phyloP scores from a whole-genome alignment of 1,139 yeast species.

The Saccharomyces hybrid region DNA sequence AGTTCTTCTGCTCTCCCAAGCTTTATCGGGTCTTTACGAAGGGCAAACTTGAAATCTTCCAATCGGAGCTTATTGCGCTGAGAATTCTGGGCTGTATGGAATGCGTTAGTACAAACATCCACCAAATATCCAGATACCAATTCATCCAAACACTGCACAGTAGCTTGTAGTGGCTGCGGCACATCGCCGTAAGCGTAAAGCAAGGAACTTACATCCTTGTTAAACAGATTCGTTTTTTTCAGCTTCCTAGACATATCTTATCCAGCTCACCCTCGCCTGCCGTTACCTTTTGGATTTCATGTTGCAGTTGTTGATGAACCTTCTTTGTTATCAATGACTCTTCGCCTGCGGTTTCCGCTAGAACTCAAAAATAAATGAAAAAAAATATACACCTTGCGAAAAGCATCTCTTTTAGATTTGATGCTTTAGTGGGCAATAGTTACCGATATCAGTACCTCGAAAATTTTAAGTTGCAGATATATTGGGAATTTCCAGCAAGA shows the following conservation, averaged over 20 bases:
- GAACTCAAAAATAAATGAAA: neutral
- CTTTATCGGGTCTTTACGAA: constrained; percentile 75
- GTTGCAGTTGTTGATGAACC: neutral
- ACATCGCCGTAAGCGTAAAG: constrained; percentile 86
- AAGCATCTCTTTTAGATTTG: neutral
- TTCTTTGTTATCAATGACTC: neutral
- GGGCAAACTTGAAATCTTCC: constrained; percentile 81
- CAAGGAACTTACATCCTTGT: constrained; percentile 63
- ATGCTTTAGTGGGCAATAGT: neutral
- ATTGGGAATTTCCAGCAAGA: constrained; percentile 3
- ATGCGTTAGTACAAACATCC: constrained; percentile 47
- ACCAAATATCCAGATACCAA: constrained; percentile 69
- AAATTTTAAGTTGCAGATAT: neutral
- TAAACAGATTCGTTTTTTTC: constrained; percentile 42
- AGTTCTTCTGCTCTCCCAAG: constrained; percentile 80
- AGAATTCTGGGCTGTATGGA: constrained; percentile 49
- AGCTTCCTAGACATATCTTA: constrained; percentile 28
- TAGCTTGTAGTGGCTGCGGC: constrained; percentile 66
- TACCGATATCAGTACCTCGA: neutral
- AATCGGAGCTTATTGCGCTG: constrained; percentile 69
- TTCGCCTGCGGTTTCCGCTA: constrained; percentile 1
- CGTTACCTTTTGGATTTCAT: neutral
- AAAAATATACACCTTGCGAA: neutral
- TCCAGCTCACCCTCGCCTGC: neutral
- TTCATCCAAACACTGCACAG: constrained; percentile 77